phyloP scores from a whole-genome alignment of 1,284 basidiomycete species.

The Wallemia ichthyophaga region DNA sequence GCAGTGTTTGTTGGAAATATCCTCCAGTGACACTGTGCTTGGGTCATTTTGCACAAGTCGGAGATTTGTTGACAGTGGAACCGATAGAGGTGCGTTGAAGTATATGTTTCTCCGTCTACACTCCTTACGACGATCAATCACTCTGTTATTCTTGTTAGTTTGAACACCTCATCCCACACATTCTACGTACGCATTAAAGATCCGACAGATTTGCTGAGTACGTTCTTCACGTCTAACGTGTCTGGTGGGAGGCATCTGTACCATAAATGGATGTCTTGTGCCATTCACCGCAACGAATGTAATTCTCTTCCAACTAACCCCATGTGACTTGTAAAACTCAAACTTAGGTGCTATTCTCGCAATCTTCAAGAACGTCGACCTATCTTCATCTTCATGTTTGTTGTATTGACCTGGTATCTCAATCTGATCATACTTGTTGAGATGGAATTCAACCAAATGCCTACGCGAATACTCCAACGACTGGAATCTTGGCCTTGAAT shows the following conservation, averaged over 20 bases:
- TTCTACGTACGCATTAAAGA: slow-evolving; percentile 49
- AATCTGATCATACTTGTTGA: slow-evolving; percentile 90
- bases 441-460: slow-evolving; percentile 91
- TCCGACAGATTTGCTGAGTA: slow-evolving; percentile 66
- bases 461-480: slow-evolving; percentile 73
- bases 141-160: slow-evolving; percentile 21
- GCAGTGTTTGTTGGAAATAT: slow-evolving; percentile 79
- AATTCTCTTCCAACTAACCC: slow-evolving; percentile 66
- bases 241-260: slow-evolving; percentile 63
- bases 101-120: slow-evolving; percentile 65
- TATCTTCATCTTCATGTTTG: slow-evolving; percentile 65
- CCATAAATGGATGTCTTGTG: slow-evolving; percentile 57
- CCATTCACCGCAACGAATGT: slow-evolving; percentile 81
- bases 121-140: slow-evolving; percentile 63
- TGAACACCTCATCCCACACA: neutral
- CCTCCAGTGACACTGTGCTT: slow-evolving; percentile 67
- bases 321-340: slow-evolving; percentile 55
- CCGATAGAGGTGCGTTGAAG: slow-evolving; percentile 67
- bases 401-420: slow-evolving; percentile 97
- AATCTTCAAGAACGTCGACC: slow-evolving; percentile 72
- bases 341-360: slow-evolving; percentile 70
- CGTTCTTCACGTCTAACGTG: slow-evolving; percentile 79
- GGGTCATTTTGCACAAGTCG: slow-evolving; percentile 73
- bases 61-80: slow-evolving; percentile 56
- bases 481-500: slow-evolving; percentile 50